A percentile compares a stretch with the other conserved stretches of the same genome.
phyloP scores from a whole-genome alignment of 1,284 basidiomycete species.

The Ustilago sp. region DNA sequence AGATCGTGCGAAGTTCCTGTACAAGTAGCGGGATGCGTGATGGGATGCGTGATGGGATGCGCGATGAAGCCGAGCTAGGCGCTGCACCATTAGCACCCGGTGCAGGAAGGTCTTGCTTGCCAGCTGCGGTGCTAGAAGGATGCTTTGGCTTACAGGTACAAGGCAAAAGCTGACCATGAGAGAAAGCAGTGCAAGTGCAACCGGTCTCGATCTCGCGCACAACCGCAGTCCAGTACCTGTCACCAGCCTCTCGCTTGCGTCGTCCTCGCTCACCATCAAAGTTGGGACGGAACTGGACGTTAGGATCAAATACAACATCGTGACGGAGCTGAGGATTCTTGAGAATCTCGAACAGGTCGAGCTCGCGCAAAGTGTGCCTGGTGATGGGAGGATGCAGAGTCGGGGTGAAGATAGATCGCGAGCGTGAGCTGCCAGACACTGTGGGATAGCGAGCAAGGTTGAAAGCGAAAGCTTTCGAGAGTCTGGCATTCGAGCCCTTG shows the following conservation, averaged over 20 bases:
- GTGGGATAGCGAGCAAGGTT: constrained; percentile 21
- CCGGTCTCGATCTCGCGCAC: constrained; percentile 81
- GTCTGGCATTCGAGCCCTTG: constrained; percentile 6
- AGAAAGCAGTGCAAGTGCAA: constrained; percentile 86
- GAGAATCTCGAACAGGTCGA: constrained; percentile 86
- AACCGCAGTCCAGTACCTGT: constrained; percentile 87
- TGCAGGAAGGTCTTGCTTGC: constrained; percentile 3
- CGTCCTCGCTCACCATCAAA: constrained; percentile 73
- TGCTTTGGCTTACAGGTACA: constrained; percentile 66
- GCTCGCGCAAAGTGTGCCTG: constrained; percentile 81
- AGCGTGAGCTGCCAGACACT: constrained; percentile 27
- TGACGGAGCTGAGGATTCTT: constrained; percentile 91
- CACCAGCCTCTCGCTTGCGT: constrained; percentile 79
- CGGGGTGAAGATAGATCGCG: constrained; percentile 70
- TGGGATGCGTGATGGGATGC: constrained; percentile 72
- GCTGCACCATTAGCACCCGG: background rate
- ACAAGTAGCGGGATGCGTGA: constrained; percentile 81
- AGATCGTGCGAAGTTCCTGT: constrained; percentile 82
- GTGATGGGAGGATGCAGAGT: constrained; percentile 82
- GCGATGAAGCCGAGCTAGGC: constrained; percentile 4
- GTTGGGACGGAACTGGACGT: constrained; percentile 70
- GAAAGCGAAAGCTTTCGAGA: constrained; percentile 25
- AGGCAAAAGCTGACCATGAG: constrained; percentile 48
- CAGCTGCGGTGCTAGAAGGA: constrained; percentile 5
- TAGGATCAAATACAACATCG: constrained; percentile 82